phyloP scores from a whole-genome alignment of 2,329 filamentous ascomycete species.

The Hypoxylon rubiginosum region DNA sequence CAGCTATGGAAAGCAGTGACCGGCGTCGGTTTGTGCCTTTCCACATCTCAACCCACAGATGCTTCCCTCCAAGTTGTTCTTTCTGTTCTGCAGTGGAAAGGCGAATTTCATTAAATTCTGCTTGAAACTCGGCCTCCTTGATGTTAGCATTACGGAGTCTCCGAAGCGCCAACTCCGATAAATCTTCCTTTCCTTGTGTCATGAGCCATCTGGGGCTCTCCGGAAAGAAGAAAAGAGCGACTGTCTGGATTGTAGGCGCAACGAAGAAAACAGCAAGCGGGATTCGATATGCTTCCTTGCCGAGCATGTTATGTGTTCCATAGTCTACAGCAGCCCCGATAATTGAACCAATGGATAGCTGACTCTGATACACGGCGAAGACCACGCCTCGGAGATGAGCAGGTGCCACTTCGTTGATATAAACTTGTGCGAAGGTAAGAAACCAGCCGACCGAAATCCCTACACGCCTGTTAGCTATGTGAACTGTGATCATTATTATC shows the following conservation, averaged over 20 bases:
- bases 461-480: conserved; percentile 19
- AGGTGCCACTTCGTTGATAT: conserved; percentile 54
- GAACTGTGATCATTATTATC: neutral
- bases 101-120: conserved; percentile 52
- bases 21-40: conserved; percentile 49
- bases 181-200: conserved; percentile 52
- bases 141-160: conserved; percentile 49
- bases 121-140: conserved; percentile 47
- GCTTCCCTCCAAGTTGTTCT: conserved; percentile 43
- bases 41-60: conserved; percentile 53
- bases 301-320: conserved; percentile 44
- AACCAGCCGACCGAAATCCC: conserved; percentile 55
- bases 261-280: conserved; percentile 52
- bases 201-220: conserved; percentile 58
- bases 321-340: conserved; percentile 52
- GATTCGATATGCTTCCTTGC: conserved; percentile 44
- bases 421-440: conserved; percentile 55
- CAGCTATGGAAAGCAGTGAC: conserved; percentile 50
- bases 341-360: conserved; percentile 53
- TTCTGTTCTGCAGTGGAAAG: conserved; percentile 50
- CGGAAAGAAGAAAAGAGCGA: conserved; percentile 53
- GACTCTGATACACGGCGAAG: conserved; percentile 53
- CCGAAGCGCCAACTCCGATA: conserved; percentile 49
- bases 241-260: conserved; percentile 51
- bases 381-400: conserved; percentile 54